phyloP scores from a whole-genome alignment of 768 basidiomycete species.

The Podaxis mareebaensis region DNA sequence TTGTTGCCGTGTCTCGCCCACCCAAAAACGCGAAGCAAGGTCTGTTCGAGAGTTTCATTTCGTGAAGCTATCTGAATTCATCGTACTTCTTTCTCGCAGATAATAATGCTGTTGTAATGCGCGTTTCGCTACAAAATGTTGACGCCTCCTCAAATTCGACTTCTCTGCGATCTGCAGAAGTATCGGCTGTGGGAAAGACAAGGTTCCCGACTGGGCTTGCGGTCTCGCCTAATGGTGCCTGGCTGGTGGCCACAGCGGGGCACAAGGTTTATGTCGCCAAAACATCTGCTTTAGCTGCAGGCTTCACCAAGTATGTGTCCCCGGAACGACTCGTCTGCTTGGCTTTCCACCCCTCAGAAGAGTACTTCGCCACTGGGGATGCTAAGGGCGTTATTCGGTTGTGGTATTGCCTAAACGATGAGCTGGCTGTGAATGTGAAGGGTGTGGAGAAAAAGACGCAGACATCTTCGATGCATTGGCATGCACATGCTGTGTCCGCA shows the following conservation, averaged over 20 bases:
- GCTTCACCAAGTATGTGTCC: conserved; percentile 83
- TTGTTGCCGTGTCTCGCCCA: conserved; percentile 61
- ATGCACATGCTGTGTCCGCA: conserved; percentile 89
- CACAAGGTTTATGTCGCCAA: conserved; percentile 78
- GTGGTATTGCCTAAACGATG: conserved; percentile 88
- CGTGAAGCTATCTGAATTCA: background rate
- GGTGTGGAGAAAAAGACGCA: conserved; percentile 80
- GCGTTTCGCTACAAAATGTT: conserved; percentile 55
- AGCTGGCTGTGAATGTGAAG: conserved; percentile 45
- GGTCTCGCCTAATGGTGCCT: conserved; percentile 74
- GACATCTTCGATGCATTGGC: conserved; percentile 92
- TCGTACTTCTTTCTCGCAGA: conserved; percentile 32
- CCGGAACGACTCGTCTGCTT: conserved; percentile 81
- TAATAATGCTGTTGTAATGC: conserved; percentile 59
- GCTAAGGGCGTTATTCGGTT: conserved; percentile 79
- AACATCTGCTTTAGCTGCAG: conserved; percentile 54
- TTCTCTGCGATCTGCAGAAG: conserved; percentile 48
- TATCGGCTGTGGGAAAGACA: conserved; percentile 66
- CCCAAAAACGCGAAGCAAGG: conserved; percentile 39
- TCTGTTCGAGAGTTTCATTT: conserved; percentile 28
- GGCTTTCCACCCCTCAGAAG: conserved; percentile 84
- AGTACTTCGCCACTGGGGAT: conserved; percentile 96
- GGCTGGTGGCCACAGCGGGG: conserved; percentile 74
- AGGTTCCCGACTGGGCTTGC: conserved; percentile 62
- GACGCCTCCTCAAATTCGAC: conserved; percentile 30